phyloP scores from a whole-genome alignment of 352 stramenopile genomes.

The Globisporangium recalcitrans region DNA sequence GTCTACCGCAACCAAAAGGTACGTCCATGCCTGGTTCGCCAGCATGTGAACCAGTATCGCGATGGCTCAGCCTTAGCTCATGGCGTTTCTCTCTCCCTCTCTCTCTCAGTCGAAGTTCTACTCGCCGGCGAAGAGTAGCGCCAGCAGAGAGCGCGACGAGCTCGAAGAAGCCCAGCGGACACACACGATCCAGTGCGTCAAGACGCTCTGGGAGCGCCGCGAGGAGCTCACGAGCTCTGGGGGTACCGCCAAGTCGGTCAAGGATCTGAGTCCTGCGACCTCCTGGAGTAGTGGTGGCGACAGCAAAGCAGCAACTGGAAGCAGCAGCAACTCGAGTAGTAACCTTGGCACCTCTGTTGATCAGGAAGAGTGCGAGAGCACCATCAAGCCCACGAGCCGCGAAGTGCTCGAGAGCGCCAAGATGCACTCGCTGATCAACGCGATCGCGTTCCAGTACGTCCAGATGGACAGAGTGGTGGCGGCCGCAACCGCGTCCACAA shows the following conservation, averaged over 20 bases:
- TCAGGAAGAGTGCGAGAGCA: conserved; percentile 28
- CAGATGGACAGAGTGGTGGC: conserved; percentile 36
- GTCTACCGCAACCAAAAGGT: conserved; percentile 74
- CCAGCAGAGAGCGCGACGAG: conserved; percentile 43
- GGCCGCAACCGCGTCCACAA: conserved; percentile 26
- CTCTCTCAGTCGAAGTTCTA: conserved; percentile 39
- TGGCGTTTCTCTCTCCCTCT: neutral
- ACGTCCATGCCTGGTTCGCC: neutral
- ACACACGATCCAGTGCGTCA: conserved; percentile 44
- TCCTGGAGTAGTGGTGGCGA: conserved; percentile 10
- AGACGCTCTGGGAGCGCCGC: conserved; percentile 35
- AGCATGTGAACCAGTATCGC: neutral
- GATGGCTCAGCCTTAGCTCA: neutral
- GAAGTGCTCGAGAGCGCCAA: conserved; percentile 57
- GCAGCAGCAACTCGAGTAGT: neutral
- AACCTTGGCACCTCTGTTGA: neutral
- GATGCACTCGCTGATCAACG: conserved; percentile 42
- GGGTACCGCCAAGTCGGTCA: neutral
- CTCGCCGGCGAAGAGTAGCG: conserved; percentile 21
- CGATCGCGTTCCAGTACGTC: conserved; percentile 65
- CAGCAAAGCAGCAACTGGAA: conserved; percentile 8
- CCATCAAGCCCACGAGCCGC: conserved; percentile 27
- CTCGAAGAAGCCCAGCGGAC: conserved; percentile 37
- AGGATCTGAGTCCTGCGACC: conserved; percentile 1
- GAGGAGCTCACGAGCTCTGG: neutral